Evolutionary conservation across 176 grass and related monocot genomes (phyloP).

Genomic region (Avena sativa): DNA sequence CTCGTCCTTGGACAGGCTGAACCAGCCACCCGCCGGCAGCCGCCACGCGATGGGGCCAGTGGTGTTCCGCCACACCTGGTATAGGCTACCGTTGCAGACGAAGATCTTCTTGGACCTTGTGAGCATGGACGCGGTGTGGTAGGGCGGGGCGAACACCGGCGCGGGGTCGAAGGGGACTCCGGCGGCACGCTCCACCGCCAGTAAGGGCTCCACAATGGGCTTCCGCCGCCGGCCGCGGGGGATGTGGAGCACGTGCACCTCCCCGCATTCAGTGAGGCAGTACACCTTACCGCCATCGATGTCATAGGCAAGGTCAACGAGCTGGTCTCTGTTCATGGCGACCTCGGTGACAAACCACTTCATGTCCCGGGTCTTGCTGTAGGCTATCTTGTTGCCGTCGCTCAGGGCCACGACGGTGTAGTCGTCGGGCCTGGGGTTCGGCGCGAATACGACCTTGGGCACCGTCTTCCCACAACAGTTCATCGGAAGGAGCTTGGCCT

Average conservation of each 20-base stretch:
- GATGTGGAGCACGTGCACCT: slow-evolving; percentile 29
- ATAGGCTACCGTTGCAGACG: neutral
- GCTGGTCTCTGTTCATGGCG: neutral
- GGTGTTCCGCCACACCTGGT: slow-evolving; percentile 27
- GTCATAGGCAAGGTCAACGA: slow-evolving; percentile 33
- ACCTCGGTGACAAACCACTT: neutral
- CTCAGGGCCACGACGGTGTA: neutral
- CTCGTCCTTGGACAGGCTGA: neutral
- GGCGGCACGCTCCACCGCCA: neutral
- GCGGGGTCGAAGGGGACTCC: neutral
- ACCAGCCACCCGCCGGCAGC: neutral
- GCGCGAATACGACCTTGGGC: slow-evolving; percentile 31
- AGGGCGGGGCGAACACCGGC: neutral
- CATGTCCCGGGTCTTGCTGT: slow-evolving; percentile 14
- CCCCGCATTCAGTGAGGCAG: neutral
- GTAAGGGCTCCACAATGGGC: slow-evolving; percentile 2
- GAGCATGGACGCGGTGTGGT: neutral
- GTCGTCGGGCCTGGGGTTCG: neutral
- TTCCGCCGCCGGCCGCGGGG: neutral
- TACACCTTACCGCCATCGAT: neutral
- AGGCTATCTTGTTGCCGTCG: neutral
- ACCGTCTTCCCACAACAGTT: neutral
- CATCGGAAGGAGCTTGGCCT: neutral
- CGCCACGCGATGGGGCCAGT: neutral
- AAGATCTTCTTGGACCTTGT: neutral